Evolutionary conservation across 2,329 filamentous ascomycete genomes (phyloP).

Genomic region (Pestalotiopsis sp.): DNA sequence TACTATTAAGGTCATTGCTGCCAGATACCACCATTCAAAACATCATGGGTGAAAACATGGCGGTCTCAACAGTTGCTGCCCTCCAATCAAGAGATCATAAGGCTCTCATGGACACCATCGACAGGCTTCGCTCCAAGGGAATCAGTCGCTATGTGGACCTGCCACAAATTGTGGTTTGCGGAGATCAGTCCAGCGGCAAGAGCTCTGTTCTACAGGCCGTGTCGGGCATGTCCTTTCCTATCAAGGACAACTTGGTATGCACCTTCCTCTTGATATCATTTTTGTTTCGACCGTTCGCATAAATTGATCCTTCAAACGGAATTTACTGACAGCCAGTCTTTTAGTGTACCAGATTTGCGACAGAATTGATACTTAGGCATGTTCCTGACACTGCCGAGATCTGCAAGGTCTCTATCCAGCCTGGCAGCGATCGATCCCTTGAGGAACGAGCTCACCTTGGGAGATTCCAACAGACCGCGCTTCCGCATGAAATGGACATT

Average conservation of each 20-base stretch:
- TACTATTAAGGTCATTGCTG: too few species aligned
- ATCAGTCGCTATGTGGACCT: slow-evolving; percentile 39
- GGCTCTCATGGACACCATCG: slow-evolving; percentile 37
- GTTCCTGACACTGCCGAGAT: slow-evolving; percentile 24
- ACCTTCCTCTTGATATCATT: background rate
- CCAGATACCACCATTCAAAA: background rate
- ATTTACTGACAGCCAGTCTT: background rate
- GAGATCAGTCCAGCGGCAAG: slow-evolving; percentile 65
- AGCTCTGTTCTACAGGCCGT: slow-evolving; percentile 67
- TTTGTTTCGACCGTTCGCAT: too few species aligned
- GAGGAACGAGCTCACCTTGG: slow-evolving; percentile 26
- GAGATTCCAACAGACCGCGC: slow-evolving; percentile 14
- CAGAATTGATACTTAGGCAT: slow-evolving; percentile 60
- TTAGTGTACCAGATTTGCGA: slow-evolving; percentile 64
- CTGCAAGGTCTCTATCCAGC: slow-evolving; percentile 36
- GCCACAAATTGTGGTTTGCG: slow-evolving; percentile 56
- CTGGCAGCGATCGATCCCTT: slow-evolving; percentile 30
- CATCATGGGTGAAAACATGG: background rate
- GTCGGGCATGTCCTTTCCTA: slow-evolving; percentile 61
- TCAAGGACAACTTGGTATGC: slow-evolving; percentile 49
- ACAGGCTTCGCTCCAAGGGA: slow-evolving; percentile 36
- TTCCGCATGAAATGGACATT: slow-evolving; percentile 26
- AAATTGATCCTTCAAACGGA: background rate
- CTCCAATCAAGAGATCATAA: slow-evolving; percentile 26
- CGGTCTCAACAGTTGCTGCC: background rate